Conservation (phyloP, 305 asterid genomes). For the Galium porrigens region DNA sequence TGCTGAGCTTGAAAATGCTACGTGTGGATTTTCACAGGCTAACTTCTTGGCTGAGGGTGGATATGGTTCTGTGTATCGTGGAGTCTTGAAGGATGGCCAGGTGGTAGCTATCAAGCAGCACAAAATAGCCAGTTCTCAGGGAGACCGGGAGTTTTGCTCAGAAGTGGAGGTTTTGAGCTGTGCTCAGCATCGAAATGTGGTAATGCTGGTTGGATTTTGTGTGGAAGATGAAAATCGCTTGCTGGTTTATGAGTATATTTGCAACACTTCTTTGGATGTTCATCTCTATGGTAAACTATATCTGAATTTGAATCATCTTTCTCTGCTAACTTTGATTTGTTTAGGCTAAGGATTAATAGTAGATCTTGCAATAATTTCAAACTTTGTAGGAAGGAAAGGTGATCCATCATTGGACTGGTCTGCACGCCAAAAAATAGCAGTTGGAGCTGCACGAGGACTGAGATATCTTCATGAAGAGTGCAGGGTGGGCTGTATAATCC, state of each 20-base stretch:
- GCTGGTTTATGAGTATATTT: constrained; percentile 71
- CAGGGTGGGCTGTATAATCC: constrained; percentile 83
- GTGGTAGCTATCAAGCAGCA: constrained; percentile 75
- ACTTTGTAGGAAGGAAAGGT: constrained; percentile 29
- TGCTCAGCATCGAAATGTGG: constrained; percentile 86
- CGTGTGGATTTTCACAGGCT: constrained; percentile 46
- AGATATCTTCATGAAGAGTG: constrained; percentile 92
- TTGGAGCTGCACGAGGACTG: constrained; percentile 88
- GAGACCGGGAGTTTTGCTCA: constrained; percentile 78
- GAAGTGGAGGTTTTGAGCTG: constrained; percentile 84
- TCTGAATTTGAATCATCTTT: too few species aligned
- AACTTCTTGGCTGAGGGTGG: constrained; percentile 91
- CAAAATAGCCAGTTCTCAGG: constrained; percentile 62
- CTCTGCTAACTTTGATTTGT: background rate
- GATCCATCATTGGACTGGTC: constrained; percentile 46
- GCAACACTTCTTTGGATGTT: constrained; percentile 75
- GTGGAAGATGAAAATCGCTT: constrained; percentile 56
- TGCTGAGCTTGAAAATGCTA: constrained; percentile 59
- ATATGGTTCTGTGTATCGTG: constrained; percentile 78
- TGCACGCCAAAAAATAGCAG: constrained; percentile 58
- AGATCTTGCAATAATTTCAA: background rate
- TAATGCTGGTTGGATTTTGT: constrained; percentile 77
- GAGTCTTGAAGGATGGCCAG: constrained; percentile 55
- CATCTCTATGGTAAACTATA: constrained; percentile 57
- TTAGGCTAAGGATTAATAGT: background rate